phyloP scores from a whole-genome alignment of 148 eudicot genomes.

The Persicaria tinctoria region DNA sequence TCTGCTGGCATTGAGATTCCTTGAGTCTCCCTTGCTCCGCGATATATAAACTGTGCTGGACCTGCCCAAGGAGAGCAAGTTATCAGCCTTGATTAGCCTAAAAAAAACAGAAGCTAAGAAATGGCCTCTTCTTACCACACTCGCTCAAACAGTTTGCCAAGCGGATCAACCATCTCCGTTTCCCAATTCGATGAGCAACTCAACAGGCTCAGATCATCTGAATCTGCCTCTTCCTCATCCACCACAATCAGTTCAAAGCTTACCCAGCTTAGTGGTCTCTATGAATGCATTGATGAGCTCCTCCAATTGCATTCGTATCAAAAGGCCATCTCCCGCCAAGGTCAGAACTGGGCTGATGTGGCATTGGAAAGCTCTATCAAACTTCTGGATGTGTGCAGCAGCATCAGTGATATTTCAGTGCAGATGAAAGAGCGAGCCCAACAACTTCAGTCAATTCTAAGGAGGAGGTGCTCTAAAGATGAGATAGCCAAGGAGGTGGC shows the following conservation, averaged over 20 bases:
- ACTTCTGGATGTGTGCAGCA: conserved; percentile 22
- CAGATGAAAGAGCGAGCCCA: conserved; percentile 19
- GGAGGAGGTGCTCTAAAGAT: conserved; percentile 9
- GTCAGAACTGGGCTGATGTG: conserved; percentile 14
- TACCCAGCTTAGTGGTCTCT: conserved; percentile 11
- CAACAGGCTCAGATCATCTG: too few species aligned
- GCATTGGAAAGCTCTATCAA: conserved; percentile 21
- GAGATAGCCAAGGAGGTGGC: conserved; percentile 17
- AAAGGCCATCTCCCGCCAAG: conserved; percentile 15
- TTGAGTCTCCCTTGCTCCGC: too few species aligned
- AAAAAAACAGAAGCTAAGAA: too few species aligned
- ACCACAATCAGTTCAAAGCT: conserved; percentile 11
- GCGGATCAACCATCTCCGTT: too few species aligned
- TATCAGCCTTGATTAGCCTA: too few species aligned
- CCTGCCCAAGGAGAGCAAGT: too few species aligned
- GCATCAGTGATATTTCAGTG: conserved; percentile 14
- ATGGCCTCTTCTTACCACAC: too few species aligned
- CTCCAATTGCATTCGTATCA: conserved; percentile 24
- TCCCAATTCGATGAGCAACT: too few species aligned
- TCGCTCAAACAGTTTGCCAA: too few species aligned
- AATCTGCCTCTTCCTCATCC: too few species aligned
- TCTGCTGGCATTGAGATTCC: too few species aligned
- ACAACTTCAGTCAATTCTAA: conserved; percentile 11
- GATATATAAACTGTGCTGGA: too few species aligned
- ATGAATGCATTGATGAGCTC: conserved; percentile 27